Percentiles rank a stretch among this genome's conserved stretches.
Conservation (phyloP, 179 eudicot genomes). For the Beta lomatogona region DNA sequence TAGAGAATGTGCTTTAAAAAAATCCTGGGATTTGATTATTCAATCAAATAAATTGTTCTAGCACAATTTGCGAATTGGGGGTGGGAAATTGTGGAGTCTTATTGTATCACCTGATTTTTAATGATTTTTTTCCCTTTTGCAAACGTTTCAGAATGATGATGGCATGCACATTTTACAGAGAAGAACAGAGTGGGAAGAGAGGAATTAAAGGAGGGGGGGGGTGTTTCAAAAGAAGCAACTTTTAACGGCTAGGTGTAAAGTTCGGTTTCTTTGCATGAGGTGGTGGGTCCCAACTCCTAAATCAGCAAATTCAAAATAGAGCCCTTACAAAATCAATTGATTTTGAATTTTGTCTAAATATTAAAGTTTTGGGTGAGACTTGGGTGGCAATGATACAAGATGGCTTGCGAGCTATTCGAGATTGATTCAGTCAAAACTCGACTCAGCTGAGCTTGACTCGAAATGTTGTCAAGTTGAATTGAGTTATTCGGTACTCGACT, state of each 20-base stretch:
- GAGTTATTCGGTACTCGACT: too few relatives aligned
- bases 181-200: too few relatives aligned
- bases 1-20: too few relatives aligned
- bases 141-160: constrained; percentile 7
- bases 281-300: constrained; percentile 13
- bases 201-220: not conserved
- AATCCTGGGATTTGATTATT: not conserved
- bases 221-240: constrained; percentile 6
- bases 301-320: constrained; percentile 5
- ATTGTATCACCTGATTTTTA: not conserved
- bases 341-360: too few relatives aligned
- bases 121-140: not conserved
- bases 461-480: too few relatives aligned
- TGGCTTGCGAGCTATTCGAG: too few relatives aligned
- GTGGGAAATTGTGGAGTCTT: not conserved
- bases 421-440: too few relatives aligned
- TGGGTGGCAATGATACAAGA: too few relatives aligned
- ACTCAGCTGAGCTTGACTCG: too few relatives aligned
- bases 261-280: not conserved
- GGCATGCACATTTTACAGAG: not conserved
- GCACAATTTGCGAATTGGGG: not conserved
- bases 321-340: too few relatives aligned
- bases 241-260: constrained; percentile 38
- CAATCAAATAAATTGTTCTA: not conserved
- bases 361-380: too few relatives aligned